These are phyloP conservation scores for Hypomyces perniciosus DNA, from an alignment of 2,329 filamentous ascomycete genomes.

Conservation along the genomic window DNA sequence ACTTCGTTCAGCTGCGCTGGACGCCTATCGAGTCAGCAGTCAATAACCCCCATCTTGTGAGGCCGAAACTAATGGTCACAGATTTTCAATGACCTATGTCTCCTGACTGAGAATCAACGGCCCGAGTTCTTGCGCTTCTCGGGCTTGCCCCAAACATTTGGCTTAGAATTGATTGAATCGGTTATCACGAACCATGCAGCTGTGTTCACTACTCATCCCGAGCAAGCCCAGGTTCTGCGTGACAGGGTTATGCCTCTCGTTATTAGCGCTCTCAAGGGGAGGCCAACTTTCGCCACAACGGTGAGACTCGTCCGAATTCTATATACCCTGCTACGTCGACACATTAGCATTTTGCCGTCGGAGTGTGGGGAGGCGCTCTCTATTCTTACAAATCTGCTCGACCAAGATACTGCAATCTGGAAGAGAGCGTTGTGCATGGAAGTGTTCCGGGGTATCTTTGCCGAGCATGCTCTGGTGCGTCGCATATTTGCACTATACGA, in stretches of 20 bases:
- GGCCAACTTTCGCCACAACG: constrained; percentile 72
- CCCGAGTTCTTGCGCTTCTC: constrained; percentile 77
- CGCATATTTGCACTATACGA: constrained; percentile 80
- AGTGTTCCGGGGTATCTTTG: constrained; percentile 78
- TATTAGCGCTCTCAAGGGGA: constrained; percentile 70
- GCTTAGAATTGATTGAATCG: constrained; percentile 86
- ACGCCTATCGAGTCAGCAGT: constrained; percentile 65
- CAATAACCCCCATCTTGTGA: background rate
- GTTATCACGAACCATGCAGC: constrained; percentile 79
- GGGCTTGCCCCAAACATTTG: constrained; percentile 72
- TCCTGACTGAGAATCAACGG: constrained; percentile 77
- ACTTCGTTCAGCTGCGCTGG: constrained; percentile 70
- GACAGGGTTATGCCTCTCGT: constrained; percentile 76
- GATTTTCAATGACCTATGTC: constrained; percentile 85
- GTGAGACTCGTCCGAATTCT: constrained; percentile 78
- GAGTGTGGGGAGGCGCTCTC: constrained; percentile 82
- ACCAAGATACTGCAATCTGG: constrained; percentile 80
- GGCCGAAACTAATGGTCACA: constrained; percentile 26
- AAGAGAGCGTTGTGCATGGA: constrained; percentile 89
- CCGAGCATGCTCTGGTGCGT: constrained; percentile 70
- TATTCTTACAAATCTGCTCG: constrained; percentile 76
- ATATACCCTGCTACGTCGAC: constrained; percentile 71
- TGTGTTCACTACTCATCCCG: constrained; percentile 70
- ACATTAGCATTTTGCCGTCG: constrained; percentile 65
- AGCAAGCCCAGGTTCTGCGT: constrained; percentile 74